Base-by-base conservation (phyloP, 78 protist species). In the Parvularia atlantis region DNA sequence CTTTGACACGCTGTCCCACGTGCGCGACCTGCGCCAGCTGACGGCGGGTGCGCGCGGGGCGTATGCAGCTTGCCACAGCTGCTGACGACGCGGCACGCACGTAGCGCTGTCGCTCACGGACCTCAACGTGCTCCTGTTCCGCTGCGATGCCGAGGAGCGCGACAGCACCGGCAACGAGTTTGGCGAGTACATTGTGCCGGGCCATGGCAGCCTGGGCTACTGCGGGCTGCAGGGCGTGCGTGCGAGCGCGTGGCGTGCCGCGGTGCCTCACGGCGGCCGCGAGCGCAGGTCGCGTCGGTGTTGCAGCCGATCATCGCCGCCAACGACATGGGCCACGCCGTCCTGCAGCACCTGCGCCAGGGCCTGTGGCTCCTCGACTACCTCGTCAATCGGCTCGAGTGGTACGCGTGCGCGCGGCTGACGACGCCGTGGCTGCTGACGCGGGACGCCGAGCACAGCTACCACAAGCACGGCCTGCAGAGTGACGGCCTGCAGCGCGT, bases 311-410 rank as follows among this genome's bases (percentile, higher is more conserved):
- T 54, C 61, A 17, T 30, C 28, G 10, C 36, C 35, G 1, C 33
- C 11, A 77, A 72, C 36, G 84, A 81, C 61, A 79, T 91, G 30
- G 91, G 93, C 20, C 88, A 88, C 14, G 89, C 91, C 19, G 46
- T 91, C 10, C 65, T 82, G 39, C 68, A 52, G 26, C 84, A 89
- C 52, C 30, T 91, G 13, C 70, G 94, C 48, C 59, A 67, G 30
- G 94, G 94, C 30, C 59, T 77, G 37, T 91, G 95, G 92, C 77
- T 82, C 17, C 37, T 88, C 41, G 89, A 80, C 48, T 88, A 52
- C 62, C 44, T 69, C n/a, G 30, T 70, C 22, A n/a, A 10, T 5
- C 73, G 89, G 36, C 72, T 89, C 1, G 20, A 20, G n/a, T n/a
- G n/a, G n/a, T n/a, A n/a, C n/a, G n/a, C n/a, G n/a, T n/a, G n/a